Evolutionary conservation across 2,329 filamentous ascomycete genomes (phyloP), one percentile per base, ranked within the genome.

Genomic region (Emmonsia crescens): DNA sequence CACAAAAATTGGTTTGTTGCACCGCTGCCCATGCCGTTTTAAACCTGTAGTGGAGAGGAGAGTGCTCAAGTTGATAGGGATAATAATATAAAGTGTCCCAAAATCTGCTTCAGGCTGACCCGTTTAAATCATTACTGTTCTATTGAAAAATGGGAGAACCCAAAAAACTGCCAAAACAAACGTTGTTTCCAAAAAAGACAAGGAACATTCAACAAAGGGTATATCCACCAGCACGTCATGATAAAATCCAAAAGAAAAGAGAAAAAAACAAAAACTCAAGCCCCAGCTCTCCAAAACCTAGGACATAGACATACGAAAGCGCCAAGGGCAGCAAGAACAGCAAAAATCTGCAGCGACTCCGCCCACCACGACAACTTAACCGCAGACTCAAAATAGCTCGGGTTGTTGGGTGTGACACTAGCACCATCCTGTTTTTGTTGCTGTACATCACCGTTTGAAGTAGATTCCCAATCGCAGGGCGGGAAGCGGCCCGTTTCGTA

Each of bases 401-500:
- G 44, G 16, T 52, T 52, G 9, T 49, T 19, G 27, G 46, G 19
- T 21, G 16, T 59, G 10, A 40, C 33, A 16, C 59, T 52, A 33
- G 29, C 14, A 14, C 12, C 57, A 31, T 16, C 58, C 6, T n/a
- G 16, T 2, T 36, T 54, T 33, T 54, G 49, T 21, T 56, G n/a
- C n/a, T 24, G 31, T 42, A 61, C 54, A 14, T 40, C 52, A 8
- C 54, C 60, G 24, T 75, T 77, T 61, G 79, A 77, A 70, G 72
- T 78, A 75, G 69, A 79, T 74, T 70, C 82, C 6, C 84, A 78
- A 65, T 88, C 86, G 31, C 65, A 66, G 3, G 85, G 80, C 0
- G 94, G 94, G 69, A 97, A 96, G 24, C 87, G 83, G 2, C 89
- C 91, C 1, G 87, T 92, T 19, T 82, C 80, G 61, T 87, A 78